Evolutionary conservation across 164 flowering plant genomes (phyloP).

Genomic region (Stephania yunnanensis): DNA sequence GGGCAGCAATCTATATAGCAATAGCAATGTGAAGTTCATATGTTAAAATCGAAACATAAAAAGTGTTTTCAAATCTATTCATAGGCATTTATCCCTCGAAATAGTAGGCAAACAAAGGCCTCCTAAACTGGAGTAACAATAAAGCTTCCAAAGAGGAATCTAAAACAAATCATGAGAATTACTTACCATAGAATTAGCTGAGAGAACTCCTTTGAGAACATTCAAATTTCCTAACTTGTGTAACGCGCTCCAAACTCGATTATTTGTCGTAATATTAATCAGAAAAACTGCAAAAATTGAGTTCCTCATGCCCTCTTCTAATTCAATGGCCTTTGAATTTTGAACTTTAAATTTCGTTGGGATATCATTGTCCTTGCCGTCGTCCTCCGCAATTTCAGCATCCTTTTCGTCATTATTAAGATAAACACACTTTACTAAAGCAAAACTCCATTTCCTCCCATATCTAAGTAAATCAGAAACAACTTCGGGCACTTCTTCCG

Average conservation of each 20-base stretch:
- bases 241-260: conserved; percentile 51
- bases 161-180: background rate
- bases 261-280: conserved; percentile 41
- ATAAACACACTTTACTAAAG: conserved; percentile 21
- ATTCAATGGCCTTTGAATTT: conserved; percentile 26
- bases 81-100: background rate
- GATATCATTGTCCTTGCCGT: background rate
- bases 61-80: background rate
- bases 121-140: background rate
- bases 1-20: background rate
- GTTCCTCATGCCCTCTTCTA: conserved; percentile 13
- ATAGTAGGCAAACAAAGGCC: background rate
- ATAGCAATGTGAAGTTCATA: background rate
- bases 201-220: conserved; percentile 20
- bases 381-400: conserved; percentile 10
- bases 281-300: conserved; percentile 40
- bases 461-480: conserved; percentile 30
- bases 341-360: conserved; percentile 33
- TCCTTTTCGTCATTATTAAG: background rate
- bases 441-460: conserved; percentile 38
- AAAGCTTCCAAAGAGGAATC: background rate
- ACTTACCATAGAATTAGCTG: conserved; percentile 32
- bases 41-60: background rate
- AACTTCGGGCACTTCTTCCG: conserved; percentile 41
- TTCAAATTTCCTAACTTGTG: conserved; percentile 9